Evolutionary conservation across 768 basidiomycete species (phyloP), one percentile per base, ranked within the genome.

Genomic region (Imleria badia): DNA sequence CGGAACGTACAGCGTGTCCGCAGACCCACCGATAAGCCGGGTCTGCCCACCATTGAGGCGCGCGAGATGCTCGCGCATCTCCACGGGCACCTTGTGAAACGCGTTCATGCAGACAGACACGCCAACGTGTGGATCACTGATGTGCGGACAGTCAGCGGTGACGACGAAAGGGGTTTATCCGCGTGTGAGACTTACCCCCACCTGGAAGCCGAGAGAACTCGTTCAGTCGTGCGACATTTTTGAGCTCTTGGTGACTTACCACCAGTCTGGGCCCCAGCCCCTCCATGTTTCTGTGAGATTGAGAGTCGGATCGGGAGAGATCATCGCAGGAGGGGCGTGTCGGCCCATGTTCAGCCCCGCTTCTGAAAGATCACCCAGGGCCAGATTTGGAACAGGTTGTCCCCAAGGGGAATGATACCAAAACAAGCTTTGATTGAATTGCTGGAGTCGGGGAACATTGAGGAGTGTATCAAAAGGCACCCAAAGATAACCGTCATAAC

Each of bases 391-490:
- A n/a, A 80, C 72, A 34, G 72, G 73, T 12, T 64, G 48, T n/a
- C 69, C 73, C 66, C 75, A 78, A 3, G 78, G 78, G 5, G 76
- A 80, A 57, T 81, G 77, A 55, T 79, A 81, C 77, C 80, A 81
- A 56, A 79, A 76, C 15, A 65, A 60, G 42, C 66, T 66, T 58
- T 78, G 78, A 58, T 78, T 62, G 54, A 81, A 81, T 50, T 72
- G 70, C 48, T 78, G 69, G 9, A 79, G 67, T 30, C 79, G 77
- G 13, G 79, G 78, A 39, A 81, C 62, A 52, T 81, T 81, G 45
- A 81, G 68, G 19, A 81, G 63, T 8, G 79, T 76, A 56, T 81
- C 77, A 52, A 81, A 80, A 15, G 80, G 79, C 36, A 75, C 78
- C 79, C 79, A 80, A 15, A 81, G 73, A 60, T 80, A 80, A 6